Evolutionary conservation across 2,329 filamentous ascomycete species (phyloP).

Genomic region (Paraphaeosphaeria minitans): DNA sequence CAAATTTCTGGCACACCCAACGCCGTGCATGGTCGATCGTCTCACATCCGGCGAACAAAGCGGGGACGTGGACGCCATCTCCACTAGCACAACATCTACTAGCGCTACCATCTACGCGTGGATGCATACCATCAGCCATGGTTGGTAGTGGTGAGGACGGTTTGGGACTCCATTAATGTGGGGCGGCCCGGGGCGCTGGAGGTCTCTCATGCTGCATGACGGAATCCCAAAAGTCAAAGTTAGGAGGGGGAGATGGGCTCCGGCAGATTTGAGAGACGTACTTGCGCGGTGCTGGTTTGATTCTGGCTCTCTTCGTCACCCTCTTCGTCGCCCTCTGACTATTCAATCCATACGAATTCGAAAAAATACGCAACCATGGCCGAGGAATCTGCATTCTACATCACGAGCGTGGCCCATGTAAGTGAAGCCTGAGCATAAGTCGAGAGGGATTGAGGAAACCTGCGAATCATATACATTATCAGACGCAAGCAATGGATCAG

Average conservation of each 20-base stretch:
- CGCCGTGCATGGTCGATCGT: not conserved
- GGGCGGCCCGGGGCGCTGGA: not conserved
- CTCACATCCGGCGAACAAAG: not conserved
- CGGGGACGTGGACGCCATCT: not conserved
- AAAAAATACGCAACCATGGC: not conserved
- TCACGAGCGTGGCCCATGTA: not conserved
- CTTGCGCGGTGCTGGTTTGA: not conserved
- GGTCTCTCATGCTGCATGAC: not conserved
- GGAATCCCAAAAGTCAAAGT: not conserved
- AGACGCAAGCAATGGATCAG: not conserved
- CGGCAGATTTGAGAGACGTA: no score
- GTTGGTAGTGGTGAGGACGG: not conserved
- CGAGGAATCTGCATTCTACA: not conserved
- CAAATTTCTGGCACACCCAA: not conserved
- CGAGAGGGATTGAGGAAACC: not conserved
- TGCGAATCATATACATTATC: not conserved
- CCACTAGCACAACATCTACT: not conserved
- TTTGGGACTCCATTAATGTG: not conserved
- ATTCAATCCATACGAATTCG: no score
- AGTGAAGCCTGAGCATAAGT: not conserved
- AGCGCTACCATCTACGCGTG: not conserved
- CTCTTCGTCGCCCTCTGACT: no score
- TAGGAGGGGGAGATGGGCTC: not conserved
- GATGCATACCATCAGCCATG: not conserved
- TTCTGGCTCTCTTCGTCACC: not conserved